These are phyloP conservation scores for Clonostachys solani DNA, from an alignment of 2,329 filamentous ascomycete genomes.

Conservation along the genomic window DNA sequence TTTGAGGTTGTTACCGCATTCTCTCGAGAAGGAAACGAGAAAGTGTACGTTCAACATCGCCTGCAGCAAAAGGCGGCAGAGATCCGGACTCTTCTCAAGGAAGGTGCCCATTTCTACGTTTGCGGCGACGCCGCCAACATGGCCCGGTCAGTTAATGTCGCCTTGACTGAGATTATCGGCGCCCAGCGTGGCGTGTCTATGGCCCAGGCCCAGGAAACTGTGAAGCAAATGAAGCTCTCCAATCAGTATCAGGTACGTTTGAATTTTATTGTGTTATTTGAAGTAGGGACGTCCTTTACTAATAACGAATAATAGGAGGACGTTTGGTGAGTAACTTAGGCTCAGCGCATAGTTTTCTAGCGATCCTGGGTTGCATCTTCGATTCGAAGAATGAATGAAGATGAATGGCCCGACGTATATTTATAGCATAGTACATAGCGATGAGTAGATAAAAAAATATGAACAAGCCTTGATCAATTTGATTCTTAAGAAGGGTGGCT, in stretches of 20 bases:
- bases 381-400: too few species aligned
- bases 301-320: too few species aligned
- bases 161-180: background rate
- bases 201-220: background rate
- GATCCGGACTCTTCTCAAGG: slow-evolving; percentile 73
- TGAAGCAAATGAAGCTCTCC: background rate
- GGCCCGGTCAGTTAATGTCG: slow-evolving; percentile 40
- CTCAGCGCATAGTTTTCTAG: too few species aligned
- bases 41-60: slow-evolving; percentile 88
- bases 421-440: too few species aligned
- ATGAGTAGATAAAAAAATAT: too few species aligned
- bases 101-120: slow-evolving; percentile 86
- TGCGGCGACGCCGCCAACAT: slow-evolving; percentile 91
- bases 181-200: background rate
- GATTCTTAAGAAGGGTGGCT: too few species aligned
- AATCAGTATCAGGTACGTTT: background rate
- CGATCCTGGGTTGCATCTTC: too few species aligned
- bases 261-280: background rate
- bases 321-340: too few species aligned
- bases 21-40: slow-evolving; percentile 73
- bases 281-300: too few species aligned
- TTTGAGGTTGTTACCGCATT: slow-evolving; percentile 85
- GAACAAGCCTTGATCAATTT: too few species aligned
- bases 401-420: too few species aligned
- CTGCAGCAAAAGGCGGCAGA: slow-evolving; percentile 72